Evolutionary conservation across 148 eudicot genomes (phyloP).

Genomic region (Tetragonia tetragonoides): DNA sequence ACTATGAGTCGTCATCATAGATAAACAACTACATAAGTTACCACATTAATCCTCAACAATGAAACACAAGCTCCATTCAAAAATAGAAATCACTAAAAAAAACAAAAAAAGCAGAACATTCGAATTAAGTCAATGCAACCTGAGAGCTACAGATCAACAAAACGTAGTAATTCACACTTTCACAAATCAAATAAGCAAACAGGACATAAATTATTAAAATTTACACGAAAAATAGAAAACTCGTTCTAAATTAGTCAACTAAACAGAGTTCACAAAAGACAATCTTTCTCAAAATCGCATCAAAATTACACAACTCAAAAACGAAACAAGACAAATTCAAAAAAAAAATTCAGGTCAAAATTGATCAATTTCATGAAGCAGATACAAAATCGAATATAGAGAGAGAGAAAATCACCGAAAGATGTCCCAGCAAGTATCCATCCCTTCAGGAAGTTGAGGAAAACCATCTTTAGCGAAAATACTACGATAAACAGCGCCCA

Average conservation of each 20-base stretch:
- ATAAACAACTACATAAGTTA: background rate
- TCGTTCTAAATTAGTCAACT: background rate
- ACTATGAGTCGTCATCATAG: no score
- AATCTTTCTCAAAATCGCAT: background rate
- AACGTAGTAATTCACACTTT: background rate
- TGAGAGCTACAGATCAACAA: background rate
- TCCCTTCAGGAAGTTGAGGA: constrained; percentile 53
- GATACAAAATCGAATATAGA: background rate
- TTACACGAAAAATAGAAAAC: no score
- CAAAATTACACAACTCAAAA: background rate
- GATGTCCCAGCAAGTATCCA: constrained; percentile 91
- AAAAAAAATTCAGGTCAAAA: background rate
- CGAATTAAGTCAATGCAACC: background rate
- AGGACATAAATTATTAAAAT: background rate
- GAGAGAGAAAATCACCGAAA: constrained; percentile 51
- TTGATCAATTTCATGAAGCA: background rate
- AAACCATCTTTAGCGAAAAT: constrained; percentile 74
- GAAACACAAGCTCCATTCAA: background rate
- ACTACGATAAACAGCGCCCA: constrained; percentile 78
- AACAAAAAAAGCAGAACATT: background rate
- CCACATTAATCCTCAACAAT: background rate
- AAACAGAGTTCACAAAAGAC: background rate
- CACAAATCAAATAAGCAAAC: background rate
- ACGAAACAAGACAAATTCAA: background rate
- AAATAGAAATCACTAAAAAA: background rate